Evolutionary conservation across 352 stramenopile species (phyloP).

Genomic region (Blastocystis sp.): DNA sequence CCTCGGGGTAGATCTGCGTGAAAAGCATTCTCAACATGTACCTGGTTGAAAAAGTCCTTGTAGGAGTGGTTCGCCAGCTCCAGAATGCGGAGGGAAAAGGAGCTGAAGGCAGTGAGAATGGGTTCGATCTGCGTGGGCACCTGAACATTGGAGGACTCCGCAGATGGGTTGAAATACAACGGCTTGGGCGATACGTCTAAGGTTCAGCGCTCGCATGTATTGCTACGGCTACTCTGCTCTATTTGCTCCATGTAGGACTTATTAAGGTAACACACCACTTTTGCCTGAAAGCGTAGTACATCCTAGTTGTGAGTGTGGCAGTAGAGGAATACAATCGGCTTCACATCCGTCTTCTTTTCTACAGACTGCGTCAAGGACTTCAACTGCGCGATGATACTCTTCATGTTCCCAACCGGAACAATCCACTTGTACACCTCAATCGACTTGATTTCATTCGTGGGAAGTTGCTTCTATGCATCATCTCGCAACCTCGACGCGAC

Average conservation of each 20-base stretch:
- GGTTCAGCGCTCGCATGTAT: too few relatives aligned
- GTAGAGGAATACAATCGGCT: not conserved
- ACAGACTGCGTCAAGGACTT: not conserved
- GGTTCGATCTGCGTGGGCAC: not conserved
- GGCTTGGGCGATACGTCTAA: too few relatives aligned
- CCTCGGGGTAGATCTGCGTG: not conserved
- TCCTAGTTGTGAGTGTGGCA: not conserved
- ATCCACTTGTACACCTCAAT: conserved; percentile 36
- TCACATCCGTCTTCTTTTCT: not conserved
- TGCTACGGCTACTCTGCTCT: too few relatives aligned
- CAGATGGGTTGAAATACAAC: too few relatives aligned
- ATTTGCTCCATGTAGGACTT: not conserved
- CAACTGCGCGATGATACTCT: conserved; percentile 4
- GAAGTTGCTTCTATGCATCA: not conserved
- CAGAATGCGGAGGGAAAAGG: not conserved
- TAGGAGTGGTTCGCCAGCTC: not conserved
- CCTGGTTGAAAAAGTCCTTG: conserved; percentile 6
- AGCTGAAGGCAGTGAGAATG: not conserved
- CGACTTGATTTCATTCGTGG: not conserved
- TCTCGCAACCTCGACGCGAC: not conserved
- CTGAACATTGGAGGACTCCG: not conserved
- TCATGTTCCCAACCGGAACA: not conserved
- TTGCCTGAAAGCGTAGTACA: not conserved
- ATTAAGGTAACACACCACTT: not conserved
- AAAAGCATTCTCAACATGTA: not conserved